Percentiles rank a stretch among this genome's conserved stretches.
phyloP scores from a whole-genome alignment of 208 protist species.

The Crithidia fasciculata region DNA sequence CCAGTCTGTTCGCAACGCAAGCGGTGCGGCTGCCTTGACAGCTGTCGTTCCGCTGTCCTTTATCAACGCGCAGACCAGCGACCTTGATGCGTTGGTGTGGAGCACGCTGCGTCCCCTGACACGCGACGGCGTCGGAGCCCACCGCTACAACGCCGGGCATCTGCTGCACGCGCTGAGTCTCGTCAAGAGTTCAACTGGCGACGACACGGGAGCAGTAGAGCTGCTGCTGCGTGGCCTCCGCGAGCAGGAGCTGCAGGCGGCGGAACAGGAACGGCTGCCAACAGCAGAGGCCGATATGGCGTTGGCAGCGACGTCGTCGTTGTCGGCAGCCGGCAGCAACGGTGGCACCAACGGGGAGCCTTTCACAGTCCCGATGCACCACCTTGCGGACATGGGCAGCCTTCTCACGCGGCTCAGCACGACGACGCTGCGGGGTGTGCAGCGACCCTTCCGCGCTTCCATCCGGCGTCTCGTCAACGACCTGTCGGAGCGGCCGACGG shows the following conservation, averaged over 20 bases:
- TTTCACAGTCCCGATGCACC: constrained; percentile 43
- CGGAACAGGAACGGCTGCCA: neutral
- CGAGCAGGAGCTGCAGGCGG: constrained; percentile 26
- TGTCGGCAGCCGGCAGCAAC: neutral
- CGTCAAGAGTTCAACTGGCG: constrained; percentile 63
- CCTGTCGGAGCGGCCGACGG: constrained; percentile 6
- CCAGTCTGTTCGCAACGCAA: constrained; percentile 39
- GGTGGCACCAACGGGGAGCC: constrained; percentile 11
- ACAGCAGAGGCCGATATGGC: neutral
- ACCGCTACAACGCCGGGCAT: constrained; percentile 47
- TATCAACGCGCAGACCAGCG: constrained; percentile 65
- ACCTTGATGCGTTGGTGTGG: constrained; percentile 47
- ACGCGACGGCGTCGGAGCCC: constrained; percentile 33
- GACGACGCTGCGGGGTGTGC: constrained; percentile 37
- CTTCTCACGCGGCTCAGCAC: constrained; percentile 54
- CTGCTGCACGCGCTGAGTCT: constrained; percentile 74
- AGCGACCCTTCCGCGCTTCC: constrained; percentile 41
- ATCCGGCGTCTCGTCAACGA: constrained; percentile 38
- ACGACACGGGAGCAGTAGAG: constrained; percentile 60
- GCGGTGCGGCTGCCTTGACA: constrained; percentile 33
- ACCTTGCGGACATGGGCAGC: constrained; percentile 70
- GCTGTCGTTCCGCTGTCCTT: constrained; percentile 45
- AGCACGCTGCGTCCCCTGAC: constrained; percentile 37
- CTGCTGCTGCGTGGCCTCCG: constrained; percentile 45
- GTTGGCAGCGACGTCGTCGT: neutral